Conservation (phyloP, 2,329 filamentous ascomycete species). For the Phyllosticta citribraziliensis region DNA sequence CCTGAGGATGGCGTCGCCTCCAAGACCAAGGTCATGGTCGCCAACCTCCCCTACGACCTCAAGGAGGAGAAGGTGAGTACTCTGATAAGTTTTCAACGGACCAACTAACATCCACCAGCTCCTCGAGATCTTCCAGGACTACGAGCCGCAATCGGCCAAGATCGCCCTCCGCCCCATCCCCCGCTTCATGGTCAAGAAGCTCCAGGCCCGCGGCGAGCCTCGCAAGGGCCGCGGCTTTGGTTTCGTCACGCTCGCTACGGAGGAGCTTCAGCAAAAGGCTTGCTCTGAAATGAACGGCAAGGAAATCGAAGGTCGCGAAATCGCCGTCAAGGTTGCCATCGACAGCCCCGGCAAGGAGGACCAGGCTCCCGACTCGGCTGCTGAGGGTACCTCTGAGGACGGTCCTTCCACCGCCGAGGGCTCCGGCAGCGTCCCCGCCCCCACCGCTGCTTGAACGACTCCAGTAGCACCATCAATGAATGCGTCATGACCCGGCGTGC, state of each 20-base stretch:
- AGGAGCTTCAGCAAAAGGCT: slow-evolving; percentile 96
- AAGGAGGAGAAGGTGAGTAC: slow-evolving; percentile 82
- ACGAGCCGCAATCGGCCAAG: slow-evolving; percentile 90
- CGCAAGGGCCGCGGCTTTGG: slow-evolving; percentile 99
- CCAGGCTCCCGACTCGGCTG: slow-evolving; percentile 47
- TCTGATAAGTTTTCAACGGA: background rate
- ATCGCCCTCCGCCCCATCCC: slow-evolving; percentile 97
- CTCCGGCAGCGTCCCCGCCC: slow-evolving; percentile 9
- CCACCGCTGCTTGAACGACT: slow-evolving; percentile 7
- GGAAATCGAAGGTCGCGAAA: slow-evolving; percentile 97
- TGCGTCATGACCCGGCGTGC: slow-evolving; percentile 1
- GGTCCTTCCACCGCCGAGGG: slow-evolving; percentile 11
- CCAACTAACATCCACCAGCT: slow-evolving; percentile 50
- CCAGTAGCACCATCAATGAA: background rate
- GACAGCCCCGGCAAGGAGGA: slow-evolving; percentile 99
- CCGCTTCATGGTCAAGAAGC: slow-evolving; percentile 99
- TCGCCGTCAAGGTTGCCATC: slow-evolving; percentile 99
- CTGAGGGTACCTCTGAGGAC: slow-evolving; percentile 27
- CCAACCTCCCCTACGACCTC: slow-evolving; percentile 96
- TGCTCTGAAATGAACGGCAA: slow-evolving; percentile 98
- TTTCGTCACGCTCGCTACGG: slow-evolving; percentile 90
- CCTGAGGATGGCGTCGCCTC: slow-evolving; percentile 95
- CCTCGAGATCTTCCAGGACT: slow-evolving; percentile 90
- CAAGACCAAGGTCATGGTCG: slow-evolving; percentile 99
- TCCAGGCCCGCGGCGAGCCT: slow-evolving; percentile 92